Base-by-base conservation (phyloP, 352 stramenopile species). In the Phytophthora agathidicida region DNA sequence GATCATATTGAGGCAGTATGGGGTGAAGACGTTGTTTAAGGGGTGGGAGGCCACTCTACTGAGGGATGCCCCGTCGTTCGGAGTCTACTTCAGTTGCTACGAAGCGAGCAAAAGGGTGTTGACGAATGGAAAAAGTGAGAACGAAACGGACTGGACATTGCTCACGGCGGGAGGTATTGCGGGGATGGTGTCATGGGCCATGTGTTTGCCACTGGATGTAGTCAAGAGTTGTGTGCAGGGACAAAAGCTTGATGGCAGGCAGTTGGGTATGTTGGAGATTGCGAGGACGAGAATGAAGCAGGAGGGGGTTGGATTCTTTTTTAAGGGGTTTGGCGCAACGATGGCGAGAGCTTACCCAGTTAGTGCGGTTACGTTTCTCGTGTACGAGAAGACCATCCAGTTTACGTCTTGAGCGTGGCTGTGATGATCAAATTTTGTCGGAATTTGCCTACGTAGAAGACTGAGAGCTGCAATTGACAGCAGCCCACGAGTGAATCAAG, bases 211-310 rank as follows among this genome's bases (percentile, higher is more conserved):
- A 1, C 72, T 96, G 32, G 89, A 97, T 66, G 89, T 97, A 17
- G 75, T 96, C 60, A 96, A 97, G 75, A 94, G 85, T 19, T 86
- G 86, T 35, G 82, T 94, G 32, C 89, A 97, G 71, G 86, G 80
- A 36, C 83, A 90, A 45, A 49, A 46, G 6, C 65, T 85, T 5
- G 45, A 65, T 1, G 60, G 59, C 2, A 47, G 48, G 14, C 71
- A 76, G 46, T 56, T 66, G 45, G 63, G 51, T 16, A 80, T 76
- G 20, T 54, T 48, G 46, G 57, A 79, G 56, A 67, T 91, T 49
- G 68, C 73, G 24, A 57, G 65, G 10, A 58, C 66, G 28, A 62
- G 88, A 39, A 65, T 87, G 53, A 37, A 47, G 6, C 49, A 70
- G n/a, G 80, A 89, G 41, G 80, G 83, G 10, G 47, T 65, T 2